Evolutionary conservation across 176 grass and related monocot genomes (phyloP), one percentile per base, ranked within the genome.

Genomic region (Luzula sylvatica): DNA sequence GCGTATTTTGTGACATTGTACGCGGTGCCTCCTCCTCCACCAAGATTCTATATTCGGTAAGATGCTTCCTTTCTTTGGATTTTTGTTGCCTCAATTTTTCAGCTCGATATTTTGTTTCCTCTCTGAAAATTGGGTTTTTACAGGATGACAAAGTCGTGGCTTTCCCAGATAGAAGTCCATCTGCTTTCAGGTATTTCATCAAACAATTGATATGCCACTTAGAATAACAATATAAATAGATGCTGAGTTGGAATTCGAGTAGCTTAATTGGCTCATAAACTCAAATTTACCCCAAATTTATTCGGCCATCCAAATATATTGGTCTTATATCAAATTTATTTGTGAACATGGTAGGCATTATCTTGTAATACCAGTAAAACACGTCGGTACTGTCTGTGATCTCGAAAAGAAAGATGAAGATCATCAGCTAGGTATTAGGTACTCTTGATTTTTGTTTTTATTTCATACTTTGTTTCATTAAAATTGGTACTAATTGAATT

Each of bases 131-230:
- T 35, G 30, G 30, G 6, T 24, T n/a, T 28, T 26, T 55, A 46
- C 4, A 98, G 92, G 92, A 90, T 77, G 92, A 86, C 49, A 98
- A 43, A 71, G 92, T 90, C 28, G 75, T 90, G 11, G 92, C 81
- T 1, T 90, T 98, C 58, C 65, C 43, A 16, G 92, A 90, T 67
- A 86, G 88, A 67, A 89, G 82, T 20, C 92, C 85, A 5, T 86
- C 92, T 5, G 85, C 92, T 5, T 79, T 86, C 71, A 87, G 85
- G 92, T 98, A 85, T 19, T 56, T 21, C 57, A 2, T 14, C 26
- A 18, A 43, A 38, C 16, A 29, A 3, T 20, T 46, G 43, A 13
- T 40, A 43, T 32, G 19, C 43, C 26, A 60, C 26, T 44, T 44
- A 2, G 12, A 20, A 35, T 8, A 26, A 4, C 3, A 44, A 8